Conservation (phyloP, 352 stramenopile genomes). For the Phytophthora tubulina region DNA sequence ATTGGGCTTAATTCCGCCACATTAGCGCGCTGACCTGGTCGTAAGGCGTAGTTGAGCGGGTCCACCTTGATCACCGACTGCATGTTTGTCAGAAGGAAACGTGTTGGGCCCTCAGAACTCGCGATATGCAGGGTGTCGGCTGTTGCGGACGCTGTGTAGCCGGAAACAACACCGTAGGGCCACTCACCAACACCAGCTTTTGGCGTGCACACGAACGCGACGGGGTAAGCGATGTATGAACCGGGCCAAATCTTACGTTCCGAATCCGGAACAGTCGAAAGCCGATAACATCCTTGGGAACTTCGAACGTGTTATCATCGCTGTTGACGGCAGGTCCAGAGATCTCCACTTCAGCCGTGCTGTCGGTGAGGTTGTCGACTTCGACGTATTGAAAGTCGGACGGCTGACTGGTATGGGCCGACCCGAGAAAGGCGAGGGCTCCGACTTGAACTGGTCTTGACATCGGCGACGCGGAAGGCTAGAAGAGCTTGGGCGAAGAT, state of each 20-base stretch:
- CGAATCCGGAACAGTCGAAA: neutral
- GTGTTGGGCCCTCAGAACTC: neutral
- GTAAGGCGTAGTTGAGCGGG: constrained; percentile 12
- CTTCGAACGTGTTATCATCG: neutral
- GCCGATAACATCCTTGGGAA: neutral
- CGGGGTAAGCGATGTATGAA: constrained; percentile 8
- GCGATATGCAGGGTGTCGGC: constrained; percentile 8
- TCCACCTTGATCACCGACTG: constrained; percentile 21
- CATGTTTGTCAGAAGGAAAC: neutral
- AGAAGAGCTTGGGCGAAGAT: too few species aligned
- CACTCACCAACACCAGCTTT: neutral
- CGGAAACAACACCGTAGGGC: constrained; percentile 2
- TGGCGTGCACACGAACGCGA: constrained; percentile 7
- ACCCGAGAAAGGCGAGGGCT: neutral
- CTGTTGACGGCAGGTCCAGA: neutral
- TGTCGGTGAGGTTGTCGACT: neutral
- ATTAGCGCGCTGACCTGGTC: constrained; percentile 7
- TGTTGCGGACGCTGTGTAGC: neutral
- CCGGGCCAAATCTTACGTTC: constrained; percentile 22
- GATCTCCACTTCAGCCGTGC: neutral
- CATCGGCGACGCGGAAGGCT: neutral
- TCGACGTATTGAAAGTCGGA: constrained; percentile 4
- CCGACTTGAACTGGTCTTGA: neutral
- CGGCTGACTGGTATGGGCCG: neutral
- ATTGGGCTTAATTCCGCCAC: constrained; percentile 7